These are phyloP conservation scores for Wickerhamomyces ciferrii DNA, from an alignment of 805 yeast genomes.

Conservation along the genomic window DNA sequence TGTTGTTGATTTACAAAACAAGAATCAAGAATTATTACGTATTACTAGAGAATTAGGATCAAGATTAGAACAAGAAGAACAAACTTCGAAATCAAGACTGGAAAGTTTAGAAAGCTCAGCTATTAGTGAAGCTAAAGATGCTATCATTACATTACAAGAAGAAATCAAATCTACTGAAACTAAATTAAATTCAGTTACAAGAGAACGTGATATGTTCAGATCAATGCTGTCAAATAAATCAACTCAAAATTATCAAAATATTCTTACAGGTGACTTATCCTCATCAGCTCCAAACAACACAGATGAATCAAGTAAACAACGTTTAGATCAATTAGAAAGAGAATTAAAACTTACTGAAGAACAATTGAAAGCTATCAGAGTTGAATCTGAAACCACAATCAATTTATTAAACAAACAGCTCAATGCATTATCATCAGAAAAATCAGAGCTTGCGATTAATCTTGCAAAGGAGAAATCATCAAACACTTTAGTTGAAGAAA, in stretches of 20 bases:
- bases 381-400: slow-evolving; percentile 38
- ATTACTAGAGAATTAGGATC: slow-evolving; percentile 69
- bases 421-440: slow-evolving; percentile 30
- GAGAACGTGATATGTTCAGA: slow-evolving; percentile 69
- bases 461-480: slow-evolving; percentile 53
- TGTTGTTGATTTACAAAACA: slow-evolving; percentile 62
- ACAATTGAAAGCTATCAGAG: slow-evolving; percentile 22
- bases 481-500: slow-evolving; percentile 46
- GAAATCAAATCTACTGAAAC: slow-evolving; percentile 47
- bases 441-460: slow-evolving; percentile 42
- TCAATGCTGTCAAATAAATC: slow-evolving; percentile 19
- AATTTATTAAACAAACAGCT: slow-evolving; percentile 45
- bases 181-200: slow-evolving; percentile 46
- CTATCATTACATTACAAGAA: slow-evolving; percentile 56
- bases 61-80: slow-evolving; percentile 63
- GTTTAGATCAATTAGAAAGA: slow-evolving; percentile 8
- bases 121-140: slow-evolving; percentile 61
- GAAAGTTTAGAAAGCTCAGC: slow-evolving; percentile 41
- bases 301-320: neutral
- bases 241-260: slow-evolving; percentile 8
- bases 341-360: slow-evolving; percentile 10
- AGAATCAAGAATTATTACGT: slow-evolving; percentile 66
- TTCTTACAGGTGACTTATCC: slow-evolving; percentile 12
- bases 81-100: slow-evolving; percentile 25
- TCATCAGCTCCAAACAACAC: neutral